Evolutionary conservation across 495 filamentous ascomycete genomes (phyloP).

Genomic region (Penicillium odoratum): DNA sequence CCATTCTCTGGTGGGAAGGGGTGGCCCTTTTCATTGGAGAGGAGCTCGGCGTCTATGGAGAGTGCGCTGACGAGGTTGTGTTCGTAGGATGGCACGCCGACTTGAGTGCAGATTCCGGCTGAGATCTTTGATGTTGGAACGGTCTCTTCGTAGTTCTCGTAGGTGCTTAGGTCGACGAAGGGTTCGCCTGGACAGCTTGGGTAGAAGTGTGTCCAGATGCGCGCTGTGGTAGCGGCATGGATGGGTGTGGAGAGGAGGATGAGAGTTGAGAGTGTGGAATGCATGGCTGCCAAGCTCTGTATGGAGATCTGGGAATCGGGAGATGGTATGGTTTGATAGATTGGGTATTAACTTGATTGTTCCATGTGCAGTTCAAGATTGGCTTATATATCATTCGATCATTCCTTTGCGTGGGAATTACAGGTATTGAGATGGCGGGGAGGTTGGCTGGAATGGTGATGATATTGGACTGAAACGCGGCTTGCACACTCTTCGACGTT

Average conservation of each 20-base stretch:
- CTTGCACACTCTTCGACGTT: slow-evolving; percentile 4
- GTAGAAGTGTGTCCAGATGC: slow-evolving; percentile 41
- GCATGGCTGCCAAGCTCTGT: slow-evolving; percentile 16
- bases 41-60: slow-evolving; percentile 34
- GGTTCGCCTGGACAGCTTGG: slow-evolving; percentile 33
- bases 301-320: neutral
- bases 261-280: slow-evolving; percentile 23
- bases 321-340: neutral
- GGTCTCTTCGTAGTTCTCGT: slow-evolving; percentile 32
- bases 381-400: slow-evolving; percentile 14
- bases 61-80: slow-evolving; percentile 29
- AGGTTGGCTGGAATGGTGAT: slow-evolving; percentile 21
- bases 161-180: slow-evolving; percentile 25
- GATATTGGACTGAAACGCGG: slow-evolving; percentile 19
- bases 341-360: neutral
- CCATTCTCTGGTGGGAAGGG: slow-evolving; percentile 16
- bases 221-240: slow-evolving; percentile 26
- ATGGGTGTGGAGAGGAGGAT: slow-evolving; percentile 28
- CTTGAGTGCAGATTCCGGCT: slow-evolving; percentile 28
- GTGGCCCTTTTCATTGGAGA: slow-evolving; percentile 17
- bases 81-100: slow-evolving; percentile 33
- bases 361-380: neutral
- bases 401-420: slow-evolving; percentile 13
- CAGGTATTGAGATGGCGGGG: slow-evolving; percentile 24
- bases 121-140: slow-evolving; percentile 27